Percentiles rank a stretch among this genome's conserved stretches.
Evolutionary conservation across 163 green algal genomes (phyloP).

Genomic region (Prototheca cutis): DNA sequence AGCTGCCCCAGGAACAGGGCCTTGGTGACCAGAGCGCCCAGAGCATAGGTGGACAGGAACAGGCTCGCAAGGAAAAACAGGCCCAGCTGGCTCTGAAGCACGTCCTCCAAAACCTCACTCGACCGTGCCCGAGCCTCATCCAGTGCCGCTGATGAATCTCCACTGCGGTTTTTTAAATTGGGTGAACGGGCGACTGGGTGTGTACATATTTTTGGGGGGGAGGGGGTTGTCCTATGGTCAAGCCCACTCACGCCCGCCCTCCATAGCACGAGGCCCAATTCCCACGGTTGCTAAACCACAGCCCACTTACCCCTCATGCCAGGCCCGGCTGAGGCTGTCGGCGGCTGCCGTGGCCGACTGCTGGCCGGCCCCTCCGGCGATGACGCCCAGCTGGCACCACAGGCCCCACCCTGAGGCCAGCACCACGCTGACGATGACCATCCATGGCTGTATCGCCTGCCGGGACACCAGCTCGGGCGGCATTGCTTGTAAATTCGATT

Average conservation of each 20-base stretch:
- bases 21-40: conserved; percentile 15
- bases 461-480: background rate
- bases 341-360: background rate
- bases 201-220: too few relatives aligned
- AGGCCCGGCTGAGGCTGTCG: background rate
- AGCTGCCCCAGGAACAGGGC: conserved; percentile 28
- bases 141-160: background rate
- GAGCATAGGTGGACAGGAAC: conserved; percentile 1
- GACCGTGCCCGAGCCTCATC: conserved; percentile 3
- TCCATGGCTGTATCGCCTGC: conserved; percentile 7
- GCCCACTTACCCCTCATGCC: background rate
- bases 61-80: conserved; percentile 9
- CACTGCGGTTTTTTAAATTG: background rate
- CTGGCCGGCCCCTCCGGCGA: background rate
- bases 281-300: too few relatives aligned
- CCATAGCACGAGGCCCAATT: too few relatives aligned
- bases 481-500: too few relatives aligned
- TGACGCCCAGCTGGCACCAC: conserved; percentile 2
- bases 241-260: too few relatives aligned
- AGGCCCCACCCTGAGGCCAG: conserved; percentile 1
- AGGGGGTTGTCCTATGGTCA: background rate
- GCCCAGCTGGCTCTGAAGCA: conserved; percentile 10
- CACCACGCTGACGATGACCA: background rate
- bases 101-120: conserved; percentile 1
- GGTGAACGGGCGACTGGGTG: too few relatives aligned